Evolutionary conservation across 1,284 basidiomycete species (phyloP).

Genomic region (Heterobasidion occidentale): DNA sequence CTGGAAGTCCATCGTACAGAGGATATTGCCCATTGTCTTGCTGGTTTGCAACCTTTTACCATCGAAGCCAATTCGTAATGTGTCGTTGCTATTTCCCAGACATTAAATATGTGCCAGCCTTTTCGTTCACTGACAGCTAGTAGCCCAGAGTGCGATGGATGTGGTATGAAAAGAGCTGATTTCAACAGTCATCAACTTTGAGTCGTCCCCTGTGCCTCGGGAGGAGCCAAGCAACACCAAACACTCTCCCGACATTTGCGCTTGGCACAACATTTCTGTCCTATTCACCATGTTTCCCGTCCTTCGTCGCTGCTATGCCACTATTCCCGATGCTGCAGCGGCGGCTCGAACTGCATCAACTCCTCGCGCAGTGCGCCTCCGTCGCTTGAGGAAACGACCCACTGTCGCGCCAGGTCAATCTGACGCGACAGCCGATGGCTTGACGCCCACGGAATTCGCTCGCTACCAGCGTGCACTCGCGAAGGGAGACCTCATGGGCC

Average conservation of each 20-base stretch:
- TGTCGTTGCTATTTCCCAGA: no score
- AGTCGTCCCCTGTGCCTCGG: no score
- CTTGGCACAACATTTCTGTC: background rate
- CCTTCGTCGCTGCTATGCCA: conserved; percentile 43
- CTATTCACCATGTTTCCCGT: conserved; percentile 19
- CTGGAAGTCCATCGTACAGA: no score
- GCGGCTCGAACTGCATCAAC: conserved; percentile 58
- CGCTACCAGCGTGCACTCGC: conserved; percentile 51
- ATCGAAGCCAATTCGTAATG: no score
- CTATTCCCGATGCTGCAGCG: conserved; percentile 38
- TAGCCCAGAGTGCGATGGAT: no score
- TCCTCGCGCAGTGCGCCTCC: conserved; percentile 63
- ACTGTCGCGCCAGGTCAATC: conserved; percentile 30
- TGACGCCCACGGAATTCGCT: conserved; percentile 55
- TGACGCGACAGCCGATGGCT: conserved; percentile 42
- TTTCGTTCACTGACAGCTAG: no score
- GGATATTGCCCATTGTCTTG: no score
- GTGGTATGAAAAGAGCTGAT: no score
- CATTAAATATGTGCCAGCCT: no score
- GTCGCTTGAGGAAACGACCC: conserved; percentile 44
- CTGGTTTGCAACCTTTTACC: no score
- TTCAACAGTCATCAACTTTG: no score
- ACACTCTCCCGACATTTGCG: background rate
- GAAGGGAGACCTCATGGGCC: conserved; percentile 38
- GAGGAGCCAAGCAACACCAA: background rate